These are phyloP conservation scores for Diplodia intermedia DNA, from an alignment of 2,329 filamentous ascomycete species.

Conservation along the genomic window DNA sequence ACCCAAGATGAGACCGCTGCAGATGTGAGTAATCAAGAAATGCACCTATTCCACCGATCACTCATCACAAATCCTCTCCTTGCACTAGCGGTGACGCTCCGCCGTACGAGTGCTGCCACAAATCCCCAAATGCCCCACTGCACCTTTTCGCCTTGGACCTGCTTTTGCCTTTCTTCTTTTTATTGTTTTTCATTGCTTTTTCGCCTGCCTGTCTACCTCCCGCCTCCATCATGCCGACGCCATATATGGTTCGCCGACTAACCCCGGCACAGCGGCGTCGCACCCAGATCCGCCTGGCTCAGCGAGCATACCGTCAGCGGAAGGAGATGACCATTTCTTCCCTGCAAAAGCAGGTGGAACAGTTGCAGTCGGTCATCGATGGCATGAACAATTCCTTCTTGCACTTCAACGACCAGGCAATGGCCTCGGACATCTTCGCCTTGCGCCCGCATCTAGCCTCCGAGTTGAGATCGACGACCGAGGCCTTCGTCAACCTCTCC, in stretches of 20 bases:
- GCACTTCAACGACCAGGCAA: slow-evolving; percentile 59
- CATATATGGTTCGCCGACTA: slow-evolving; percentile 28
- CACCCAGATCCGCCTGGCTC: slow-evolving; percentile 85
- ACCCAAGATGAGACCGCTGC: slow-evolving; percentile 78
- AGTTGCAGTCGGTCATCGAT: slow-evolving; percentile 72
- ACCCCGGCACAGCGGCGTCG: slow-evolving; percentile 68
- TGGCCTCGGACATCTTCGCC: slow-evolving; percentile 62
- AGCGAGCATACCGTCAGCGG: slow-evolving; percentile 81
- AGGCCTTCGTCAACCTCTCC: slow-evolving; percentile 64
- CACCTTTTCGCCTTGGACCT: not conserved
- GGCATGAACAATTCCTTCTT: slow-evolving; percentile 77
- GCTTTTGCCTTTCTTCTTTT: not conserved
- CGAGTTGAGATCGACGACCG: slow-evolving; percentile 63
- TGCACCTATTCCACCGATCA: slow-evolving; percentile 20
- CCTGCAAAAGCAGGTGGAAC: slow-evolving; percentile 72
- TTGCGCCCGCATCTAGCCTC: slow-evolving; percentile 63
- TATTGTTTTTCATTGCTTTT: not conserved
- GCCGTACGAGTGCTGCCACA: not conserved
- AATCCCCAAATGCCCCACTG: slow-evolving; percentile 2
- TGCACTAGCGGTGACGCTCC: slow-evolving; percentile 14
- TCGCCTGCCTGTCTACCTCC: not conserved
- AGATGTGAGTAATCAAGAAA: slow-evolving; percentile 66
- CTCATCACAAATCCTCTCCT: slow-evolving; percentile 22
- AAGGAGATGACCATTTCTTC: slow-evolving; percentile 82
- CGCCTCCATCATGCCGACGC: slow-evolving; percentile 6